A percentile compares a stretch with the other conserved stretches of the same genome.
Evolutionary conservation across 2,329 filamentous ascomycete species (phyloP).

Genomic region (Colletotrichum spinosum): DNA sequence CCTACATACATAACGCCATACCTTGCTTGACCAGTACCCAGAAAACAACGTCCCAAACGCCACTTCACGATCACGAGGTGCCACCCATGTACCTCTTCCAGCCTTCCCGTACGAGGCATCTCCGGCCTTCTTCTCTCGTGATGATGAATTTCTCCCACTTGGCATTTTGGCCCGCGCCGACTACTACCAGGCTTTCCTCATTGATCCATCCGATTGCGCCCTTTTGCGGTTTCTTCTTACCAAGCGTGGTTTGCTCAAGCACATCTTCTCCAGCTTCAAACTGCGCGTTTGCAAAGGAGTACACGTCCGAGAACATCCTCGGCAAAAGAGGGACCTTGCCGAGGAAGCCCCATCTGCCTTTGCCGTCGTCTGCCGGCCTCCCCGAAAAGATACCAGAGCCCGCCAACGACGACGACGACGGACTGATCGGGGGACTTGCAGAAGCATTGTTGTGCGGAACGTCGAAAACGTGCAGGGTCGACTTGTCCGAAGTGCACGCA

Average conservation of each 20-base stretch:
- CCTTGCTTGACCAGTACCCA: neutral
- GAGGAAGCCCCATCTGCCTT: slow-evolving; percentile 87
- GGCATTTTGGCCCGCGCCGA: slow-evolving; percentile 83
- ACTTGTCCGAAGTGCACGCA: slow-evolving; percentile 96
- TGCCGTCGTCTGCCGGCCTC: slow-evolving; percentile 58
- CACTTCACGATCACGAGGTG: slow-evolving; percentile 41
- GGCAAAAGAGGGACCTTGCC: slow-evolving; percentile 88
- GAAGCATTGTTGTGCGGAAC: slow-evolving; percentile 69
- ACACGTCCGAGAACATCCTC: slow-evolving; percentile 87
- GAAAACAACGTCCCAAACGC: neutral
- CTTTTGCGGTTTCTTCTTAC: slow-evolving; percentile 74
- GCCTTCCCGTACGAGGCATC: slow-evolving; percentile 76
- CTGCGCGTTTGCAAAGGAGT: slow-evolving; percentile 83
- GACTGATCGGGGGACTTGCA: slow-evolving; percentile 30
- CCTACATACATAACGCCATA: slow-evolving; percentile 14
- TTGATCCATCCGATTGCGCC: slow-evolving; percentile 88
- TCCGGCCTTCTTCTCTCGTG: slow-evolving; percentile 73
- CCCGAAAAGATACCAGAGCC: slow-evolving; percentile 38
- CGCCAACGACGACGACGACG: slow-evolving; percentile 41
- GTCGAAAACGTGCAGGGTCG: slow-evolving; percentile 94
- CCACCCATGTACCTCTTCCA: slow-evolving; percentile 82
- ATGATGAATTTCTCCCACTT: slow-evolving; percentile 90
- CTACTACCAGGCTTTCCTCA: slow-evolving; percentile 78
- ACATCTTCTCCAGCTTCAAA: slow-evolving; percentile 87
- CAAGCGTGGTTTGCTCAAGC: slow-evolving; percentile 58